A percentile compares a stretch with the other conserved stretches of the same genome.
Conservation (phyloP, 768 basidiomycete genomes). For the Amanita rimosa region DNA sequence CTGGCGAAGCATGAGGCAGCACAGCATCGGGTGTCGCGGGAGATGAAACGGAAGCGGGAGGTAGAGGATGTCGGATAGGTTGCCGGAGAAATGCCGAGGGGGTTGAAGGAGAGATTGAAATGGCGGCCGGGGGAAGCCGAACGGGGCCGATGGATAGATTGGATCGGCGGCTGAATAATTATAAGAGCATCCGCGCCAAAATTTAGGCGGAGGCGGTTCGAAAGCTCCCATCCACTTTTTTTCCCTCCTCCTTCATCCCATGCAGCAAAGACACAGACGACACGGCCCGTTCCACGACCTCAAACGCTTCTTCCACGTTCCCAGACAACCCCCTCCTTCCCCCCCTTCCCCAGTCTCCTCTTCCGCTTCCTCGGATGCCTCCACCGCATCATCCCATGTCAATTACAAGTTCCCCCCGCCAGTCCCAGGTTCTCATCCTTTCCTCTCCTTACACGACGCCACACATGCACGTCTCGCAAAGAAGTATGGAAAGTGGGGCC, state of each 20-base stretch:
- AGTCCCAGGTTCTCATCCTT: conserved; percentile 18
- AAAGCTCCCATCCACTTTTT: neutral
- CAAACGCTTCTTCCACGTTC: conserved; percentile 89
- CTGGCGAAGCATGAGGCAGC: conserved; percentile 88
- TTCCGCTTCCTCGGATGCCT: conserved; percentile 3
- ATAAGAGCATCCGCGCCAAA: neutral
- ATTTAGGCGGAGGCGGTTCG: conserved; percentile 2
- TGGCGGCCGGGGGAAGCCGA: neutral
- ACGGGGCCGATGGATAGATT: conserved; percentile 9
- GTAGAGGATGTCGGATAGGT: conserved; percentile 30
- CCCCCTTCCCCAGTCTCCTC: conserved; percentile 12
- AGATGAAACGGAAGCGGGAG: conserved; percentile 93
- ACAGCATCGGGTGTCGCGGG: conserved; percentile 80
- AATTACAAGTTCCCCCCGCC: conserved; percentile 13
- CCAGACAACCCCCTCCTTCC: conserved; percentile 32
- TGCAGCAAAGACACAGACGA: conserved; percentile 20
- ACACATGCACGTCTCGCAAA: conserved; percentile 91
- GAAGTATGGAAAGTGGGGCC: conserved; percentile 99
- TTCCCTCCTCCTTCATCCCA: conserved; percentile 11
- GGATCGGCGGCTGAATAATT: conserved; percentile 7
- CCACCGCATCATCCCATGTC: conserved; percentile 12
- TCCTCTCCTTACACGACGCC: conserved; percentile 63
- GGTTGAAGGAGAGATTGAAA: conserved; percentile 9
- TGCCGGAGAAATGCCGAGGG: neutral
- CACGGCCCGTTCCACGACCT: conserved; percentile 83